Evolutionary conservation across 805 yeast species (phyloP), one percentile per base, ranked within the genome.

Genomic region (Lachancea sp.): DNA sequence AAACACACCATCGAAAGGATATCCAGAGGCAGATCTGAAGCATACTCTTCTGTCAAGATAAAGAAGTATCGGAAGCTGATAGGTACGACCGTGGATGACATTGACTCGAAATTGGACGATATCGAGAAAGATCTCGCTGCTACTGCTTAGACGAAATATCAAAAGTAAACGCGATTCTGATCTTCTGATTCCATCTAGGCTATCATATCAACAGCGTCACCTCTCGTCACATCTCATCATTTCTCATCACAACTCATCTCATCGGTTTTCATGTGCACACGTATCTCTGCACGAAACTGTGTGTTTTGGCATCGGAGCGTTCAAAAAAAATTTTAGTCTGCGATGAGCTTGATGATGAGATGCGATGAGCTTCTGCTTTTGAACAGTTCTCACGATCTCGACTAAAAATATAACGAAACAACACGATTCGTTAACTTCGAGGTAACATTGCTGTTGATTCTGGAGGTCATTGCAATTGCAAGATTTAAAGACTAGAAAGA

Each of bases 51-150:
- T 12, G 70, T 68, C 26, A 83, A 81, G 61, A 82, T 86, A 78
- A 75, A 79, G 56, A 88, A 87, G 60, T 84, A 91, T 68, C 74
- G 95, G 51, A 79, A 80, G 56, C 71, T 91, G 49, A 81, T 93
- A 60, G 95, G 87, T 2, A 72, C 88, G 44, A 78, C 81, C 41
- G 73, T 81, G 17, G 95, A 86, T 48, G 93, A 85, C 49, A 82
- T 91, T 47, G 87, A 83, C 53, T 83, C 85, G 26, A 72, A 88
- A 47, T 71, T 91, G 41, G 91, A 85, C 52, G 96, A 91, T 17
- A 85, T 91, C 36, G 88, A 70, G 47, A 61, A 63, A 20, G 74
- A 68, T 46, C 49, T 69, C 9, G 49, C 55, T 36, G 53, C 56
- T 3, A 32, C 19, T 9, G 35, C 35, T 17, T 32, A 32, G 35